Percentiles rank a stretch among this genome's conserved stretches.
phyloP scores from a whole-genome alignment of 2,329 filamentous ascomycete species.

The Phyllosticta citribraziliensis region DNA sequence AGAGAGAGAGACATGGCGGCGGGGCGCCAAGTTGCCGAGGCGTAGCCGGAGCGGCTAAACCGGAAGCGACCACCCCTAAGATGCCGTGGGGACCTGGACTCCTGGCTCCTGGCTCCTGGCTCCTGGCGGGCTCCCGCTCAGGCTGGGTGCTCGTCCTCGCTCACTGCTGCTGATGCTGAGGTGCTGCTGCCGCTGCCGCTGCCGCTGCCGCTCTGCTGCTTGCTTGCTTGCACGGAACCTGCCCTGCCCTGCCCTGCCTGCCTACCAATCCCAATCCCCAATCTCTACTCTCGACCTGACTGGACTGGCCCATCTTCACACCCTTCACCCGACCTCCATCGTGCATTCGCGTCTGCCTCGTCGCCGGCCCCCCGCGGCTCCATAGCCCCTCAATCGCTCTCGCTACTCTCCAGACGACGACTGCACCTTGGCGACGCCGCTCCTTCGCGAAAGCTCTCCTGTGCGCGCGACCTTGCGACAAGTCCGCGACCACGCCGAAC shows the following conservation, averaged over 20 bases:
- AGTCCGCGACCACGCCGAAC: constrained; percentile 4
- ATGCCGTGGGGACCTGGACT: not conserved
- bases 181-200: not conserved
- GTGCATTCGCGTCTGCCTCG: not conserved
- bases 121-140: too few species aligned
- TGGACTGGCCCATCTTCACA: not conserved
- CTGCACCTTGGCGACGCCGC: not conserved
- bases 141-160: too few species aligned
- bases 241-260: not conserved
- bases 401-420: not conserved
- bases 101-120: not conserved
- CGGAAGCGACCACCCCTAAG: not conserved
- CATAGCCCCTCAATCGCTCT: constrained; percentile 1
- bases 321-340: constrained; percentile 2
- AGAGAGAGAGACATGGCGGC: not conserved
- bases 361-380: constrained; percentile 9
- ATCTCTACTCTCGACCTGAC: not conserved
- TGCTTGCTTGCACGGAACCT: not conserved
- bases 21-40: not conserved
- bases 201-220: not conserved
- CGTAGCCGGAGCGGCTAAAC: not conserved
- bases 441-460: constrained; percentile 7
- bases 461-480: constrained; percentile 8
- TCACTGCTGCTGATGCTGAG: not conserved
- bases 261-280: not conserved